Evolutionary conservation across 2,329 filamentous ascomycete genomes (phyloP).

Genomic region (Calonectria leucothoes): DNA sequence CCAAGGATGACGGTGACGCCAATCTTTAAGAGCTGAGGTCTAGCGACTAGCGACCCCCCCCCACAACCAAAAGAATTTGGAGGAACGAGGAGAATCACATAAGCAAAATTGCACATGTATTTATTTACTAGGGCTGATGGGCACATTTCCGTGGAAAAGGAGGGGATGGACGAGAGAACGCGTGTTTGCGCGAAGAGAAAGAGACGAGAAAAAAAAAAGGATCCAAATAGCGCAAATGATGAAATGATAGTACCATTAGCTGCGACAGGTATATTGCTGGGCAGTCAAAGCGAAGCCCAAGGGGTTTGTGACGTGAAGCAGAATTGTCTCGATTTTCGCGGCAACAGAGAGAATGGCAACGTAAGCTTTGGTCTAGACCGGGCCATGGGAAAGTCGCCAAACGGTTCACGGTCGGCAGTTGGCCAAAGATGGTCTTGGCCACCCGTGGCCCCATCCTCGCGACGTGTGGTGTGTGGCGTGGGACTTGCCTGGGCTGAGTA

Average conservation of each 20-base stretch:
- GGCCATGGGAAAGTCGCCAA: neutral
- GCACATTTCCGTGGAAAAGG: neutral
- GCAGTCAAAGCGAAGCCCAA: neutral
- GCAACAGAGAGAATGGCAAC: neutral
- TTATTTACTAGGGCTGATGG: neutral
- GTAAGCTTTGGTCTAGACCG: neutral
- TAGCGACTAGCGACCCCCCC: too few species aligned
- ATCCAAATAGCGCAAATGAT: neutral
- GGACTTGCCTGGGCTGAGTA: neutral
- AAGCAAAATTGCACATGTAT: slow-evolving; percentile 6
- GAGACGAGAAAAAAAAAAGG: neutral
- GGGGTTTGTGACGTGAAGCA: neutral
- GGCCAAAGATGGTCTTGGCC: neutral
- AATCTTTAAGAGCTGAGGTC: neutral
- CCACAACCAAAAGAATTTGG: too few species aligned
- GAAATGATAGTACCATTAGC: neutral
- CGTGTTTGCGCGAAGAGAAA: neutral
- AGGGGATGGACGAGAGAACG: neutral
- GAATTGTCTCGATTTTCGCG: neutral
- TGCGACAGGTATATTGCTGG: neutral
- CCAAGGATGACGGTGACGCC: neutral
- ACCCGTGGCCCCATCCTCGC: neutral
- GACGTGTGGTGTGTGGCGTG: neutral
- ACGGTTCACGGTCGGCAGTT: slow-evolving; percentile 16
- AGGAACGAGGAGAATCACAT: neutral